Base-by-base conservation (phyloP, 2,329 filamentous ascomycete genomes). In the Knufia petricola region DNA sequence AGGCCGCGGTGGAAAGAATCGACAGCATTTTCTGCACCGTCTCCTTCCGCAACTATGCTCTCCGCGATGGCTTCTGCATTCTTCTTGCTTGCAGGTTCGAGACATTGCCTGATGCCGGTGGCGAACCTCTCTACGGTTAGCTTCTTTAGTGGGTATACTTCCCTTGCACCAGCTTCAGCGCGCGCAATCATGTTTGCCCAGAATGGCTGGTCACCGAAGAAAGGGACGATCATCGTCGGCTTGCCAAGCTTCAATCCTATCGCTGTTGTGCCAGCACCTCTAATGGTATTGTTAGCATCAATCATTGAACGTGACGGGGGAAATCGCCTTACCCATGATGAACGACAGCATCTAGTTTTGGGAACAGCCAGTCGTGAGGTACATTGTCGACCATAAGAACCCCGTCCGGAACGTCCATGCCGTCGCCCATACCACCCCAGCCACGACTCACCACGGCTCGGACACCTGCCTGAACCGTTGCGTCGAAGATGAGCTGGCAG, bases 151-250 rank as follows among this genome's bases (percentile, higher is more conserved):
- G 65, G 63, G 4, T 69, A 63, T 0, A 68, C 63, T n/a, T 60
- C 43, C 8, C 54, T 52, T 12, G 67, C 67, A 2, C 69, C 69
- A 4, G 68, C 69, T n/a, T 67, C 68, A 2, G 66, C 67, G 21
- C 58, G 56, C 2, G 61, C 61, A 1, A 71, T 61, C 66, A 70
- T 70, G 9, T 62, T 56, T 9, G 65, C 68, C 69, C 69, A 72
- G 51, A 71, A 72, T n/a, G 66, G 67, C 53, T 71, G 69, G 43
- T 69, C 66, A 30, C 67, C 68, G 52, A 71, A 71, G 51, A 71
- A 68, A 7, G 65, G 65, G 4, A 68, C 61, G 39, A 69, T 63
- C 50, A 61, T 60, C 23, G 65, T 66, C 15, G 65, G 65, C 43
- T 61, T 60, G 2, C 64, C 65, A 46, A 60, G 61, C 39, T 58